A percentile compares a stretch with the other conserved stretches of the same genome.
Evolutionary conservation across 2,329 filamentous ascomycete species (phyloP).

Genomic region (Eutypella sp.): DNA sequence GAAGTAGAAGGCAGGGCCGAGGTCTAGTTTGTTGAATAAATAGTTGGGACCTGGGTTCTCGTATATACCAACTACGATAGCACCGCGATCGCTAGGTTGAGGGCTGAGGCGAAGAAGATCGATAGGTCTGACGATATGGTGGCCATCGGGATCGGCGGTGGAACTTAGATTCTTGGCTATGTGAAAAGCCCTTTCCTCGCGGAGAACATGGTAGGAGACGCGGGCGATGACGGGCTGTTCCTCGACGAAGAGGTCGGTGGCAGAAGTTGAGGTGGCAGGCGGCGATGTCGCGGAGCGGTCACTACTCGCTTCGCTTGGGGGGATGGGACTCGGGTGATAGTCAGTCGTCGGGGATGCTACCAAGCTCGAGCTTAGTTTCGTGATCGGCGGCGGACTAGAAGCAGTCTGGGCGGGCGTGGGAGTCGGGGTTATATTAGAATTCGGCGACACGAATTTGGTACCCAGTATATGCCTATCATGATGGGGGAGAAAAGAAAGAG

Average conservation of each 20-base stretch:
- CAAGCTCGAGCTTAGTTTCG: constrained; percentile 38
- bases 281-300: constrained; percentile 34
- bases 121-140: constrained; percentile 75
- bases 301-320: constrained; percentile 34
- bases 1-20: constrained; percentile 71
- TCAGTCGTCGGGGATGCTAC: constrained; percentile 40
- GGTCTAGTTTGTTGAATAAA: constrained; percentile 63
- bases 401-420: constrained; percentile 37
- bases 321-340: constrained; percentile 28
- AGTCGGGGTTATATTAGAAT: constrained; percentile 42
- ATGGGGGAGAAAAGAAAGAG: constrained; percentile 10
- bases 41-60: constrained; percentile 73
- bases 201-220: constrained; percentile 74
- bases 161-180: constrained; percentile 69
- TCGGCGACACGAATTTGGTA: constrained; percentile 51
- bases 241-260: constrained; percentile 50
- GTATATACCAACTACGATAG: constrained; percentile 77
- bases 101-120: constrained; percentile 70
- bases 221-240: constrained; percentile 68
- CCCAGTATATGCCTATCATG: constrained; percentile 59
- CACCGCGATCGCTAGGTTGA: constrained; percentile 61
- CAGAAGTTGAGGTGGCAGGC: constrained; percentile 27
- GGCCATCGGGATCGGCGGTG: constrained; percentile 65
- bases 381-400: constrained; percentile 38
- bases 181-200: constrained; percentile 83